Evolutionary conservation across 208 protist species (phyloP), one percentile per base, ranked within the genome.

Genomic region (Acanthamoeba healyi): DNA sequence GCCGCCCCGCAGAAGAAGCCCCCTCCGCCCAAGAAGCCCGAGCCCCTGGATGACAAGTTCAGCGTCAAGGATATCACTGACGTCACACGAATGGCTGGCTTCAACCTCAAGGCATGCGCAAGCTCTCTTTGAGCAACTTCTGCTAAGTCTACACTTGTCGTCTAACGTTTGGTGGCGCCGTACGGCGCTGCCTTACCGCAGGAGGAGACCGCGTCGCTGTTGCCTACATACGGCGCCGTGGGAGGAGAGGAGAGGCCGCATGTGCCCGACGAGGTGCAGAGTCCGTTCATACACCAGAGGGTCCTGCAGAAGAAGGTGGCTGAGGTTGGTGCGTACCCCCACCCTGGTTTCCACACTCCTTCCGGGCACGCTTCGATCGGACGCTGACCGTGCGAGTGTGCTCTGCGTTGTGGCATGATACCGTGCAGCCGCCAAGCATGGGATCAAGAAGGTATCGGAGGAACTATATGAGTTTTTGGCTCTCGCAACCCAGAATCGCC

Each of bases 81-180:
- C 46, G 74, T 84, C 22, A 84, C 74, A 14, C 34, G 38, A 49
- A 51, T 84, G 29, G 74, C 74, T 44, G 74, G 74, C n/a, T 24
- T 84, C 34, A 84, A 84, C 32, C 74, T 84, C 7, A 84, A 84
- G 74, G 74, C 24, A 84, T 9, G 74, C 24, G 46, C 24, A 4
- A 84, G 72, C 15, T 17, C 34, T 24, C 19, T 24, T 15, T n/a
- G 56, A 24, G 15, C 56, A 15, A 15, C 24, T 63, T 63, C 24
- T 63, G 56, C 56, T n/a, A 63, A 15, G 56, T 29, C 36, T 38
- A 17, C 24, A 9, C 26, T 4, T 84, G 6, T 3, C 36, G 42
- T 4, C 24, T 32, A 84, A 84, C 24, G 74, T 42, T 84, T 9
- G 6, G 5, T 9, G 5, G 4, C 24, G 6, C 32, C 24, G 15